These are phyloP conservation scores for Coemansia sp. DNA, from an alignment of 192 early-diverging fungal species.

Conservation along the genomic window DNA sequence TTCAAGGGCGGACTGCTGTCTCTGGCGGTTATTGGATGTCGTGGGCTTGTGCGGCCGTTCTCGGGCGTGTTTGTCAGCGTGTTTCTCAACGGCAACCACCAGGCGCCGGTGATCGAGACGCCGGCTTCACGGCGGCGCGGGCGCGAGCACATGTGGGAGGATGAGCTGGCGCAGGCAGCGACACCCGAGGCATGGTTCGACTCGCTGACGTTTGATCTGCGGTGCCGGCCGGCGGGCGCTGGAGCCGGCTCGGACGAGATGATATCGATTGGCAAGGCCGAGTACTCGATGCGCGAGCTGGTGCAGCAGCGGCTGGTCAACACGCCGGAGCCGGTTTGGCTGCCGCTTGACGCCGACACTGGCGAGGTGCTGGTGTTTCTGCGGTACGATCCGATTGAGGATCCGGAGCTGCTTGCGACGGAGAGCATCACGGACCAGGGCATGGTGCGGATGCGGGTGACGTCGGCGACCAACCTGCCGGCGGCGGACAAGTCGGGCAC, in stretches of 20 bases:
- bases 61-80: slow-evolving; percentile 55
- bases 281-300: slow-evolving; percentile 51
- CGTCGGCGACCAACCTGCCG: slow-evolving; percentile 61
- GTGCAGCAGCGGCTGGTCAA: slow-evolving; percentile 48
- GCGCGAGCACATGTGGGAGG: slow-evolving; percentile 53
- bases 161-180: slow-evolving; percentile 50
- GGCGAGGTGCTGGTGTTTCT: slow-evolving; percentile 56
- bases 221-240: slow-evolving; percentile 43
- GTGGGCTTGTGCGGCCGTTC: slow-evolving; percentile 51
- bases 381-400: slow-evolving; percentile 53
- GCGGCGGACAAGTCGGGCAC: slow-evolving; percentile 72
- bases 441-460: slow-evolving; percentile 60
- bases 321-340: slow-evolving; percentile 51
- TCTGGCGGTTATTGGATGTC: slow-evolving; percentile 44
- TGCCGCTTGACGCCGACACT: slow-evolving; percentile 53
- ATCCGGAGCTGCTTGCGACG: slow-evolving; percentile 36
- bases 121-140: slow-evolving; percentile 49
- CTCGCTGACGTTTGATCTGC: slow-evolving; percentile 40
- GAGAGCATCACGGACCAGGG: slow-evolving; percentile 66
- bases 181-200: slow-evolving; percentile 41
- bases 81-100: slow-evolving; percentile 46
- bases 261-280: slow-evolving; percentile 53
- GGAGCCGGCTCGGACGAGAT: slow-evolving; percentile 40
- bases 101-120: slow-evolving; percentile 50
- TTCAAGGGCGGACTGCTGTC: slow-evolving; percentile 53